A percentile compares a stretch with the other conserved stretches of the same genome.
phyloP scores from a whole-genome alignment of 805 yeast genomes.

The Schwanniomyces polymorphus region DNA sequence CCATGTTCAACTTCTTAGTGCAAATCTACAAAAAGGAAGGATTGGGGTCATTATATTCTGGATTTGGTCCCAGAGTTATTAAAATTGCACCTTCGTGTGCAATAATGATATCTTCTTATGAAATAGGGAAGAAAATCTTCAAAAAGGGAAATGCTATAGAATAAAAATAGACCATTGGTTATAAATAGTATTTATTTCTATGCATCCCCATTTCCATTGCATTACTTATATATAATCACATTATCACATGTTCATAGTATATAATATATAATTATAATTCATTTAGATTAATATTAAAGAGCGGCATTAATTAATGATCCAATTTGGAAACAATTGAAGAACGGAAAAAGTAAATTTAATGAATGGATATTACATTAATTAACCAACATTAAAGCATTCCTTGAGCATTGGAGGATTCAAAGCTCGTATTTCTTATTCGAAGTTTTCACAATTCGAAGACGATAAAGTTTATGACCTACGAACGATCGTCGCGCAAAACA shows the following conservation, averaged over 20 bases:
- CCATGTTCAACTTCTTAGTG: slow-evolving; percentile 69
- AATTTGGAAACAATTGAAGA: too few species aligned
- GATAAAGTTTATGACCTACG: too few species aligned
- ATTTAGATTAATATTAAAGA: neutral
- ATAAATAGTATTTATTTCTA: too few species aligned
- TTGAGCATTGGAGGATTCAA: too few species aligned
- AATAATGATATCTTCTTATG: slow-evolving; percentile 95
- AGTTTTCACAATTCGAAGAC: too few species aligned
- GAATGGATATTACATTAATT: too few species aligned
- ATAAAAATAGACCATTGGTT: too few species aligned
- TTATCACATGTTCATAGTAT: neutral
- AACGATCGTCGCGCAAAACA: too few species aligned
- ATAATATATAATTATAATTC: neutral
- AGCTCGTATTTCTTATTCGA: too few species aligned
- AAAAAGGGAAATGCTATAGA: slow-evolving; percentile 17
- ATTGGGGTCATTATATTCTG: slow-evolving; percentile 78
- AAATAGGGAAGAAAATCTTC: slow-evolving; percentile 69
- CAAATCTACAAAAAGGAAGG: slow-evolving; percentile 76
- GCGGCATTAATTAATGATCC: too few species aligned
- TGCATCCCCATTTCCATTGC: neutral
- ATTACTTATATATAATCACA: neutral
- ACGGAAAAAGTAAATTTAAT: too few species aligned
- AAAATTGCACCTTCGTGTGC: slow-evolving; percentile 98
- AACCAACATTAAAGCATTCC: too few species aligned
- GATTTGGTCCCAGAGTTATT: slow-evolving; percentile 79